Percentiles rank a stretch among this genome's conserved stretches.
Conservation (phyloP, 2,329 filamentous ascomycete genomes). For the Zymoseptoria tritici region DNA sequence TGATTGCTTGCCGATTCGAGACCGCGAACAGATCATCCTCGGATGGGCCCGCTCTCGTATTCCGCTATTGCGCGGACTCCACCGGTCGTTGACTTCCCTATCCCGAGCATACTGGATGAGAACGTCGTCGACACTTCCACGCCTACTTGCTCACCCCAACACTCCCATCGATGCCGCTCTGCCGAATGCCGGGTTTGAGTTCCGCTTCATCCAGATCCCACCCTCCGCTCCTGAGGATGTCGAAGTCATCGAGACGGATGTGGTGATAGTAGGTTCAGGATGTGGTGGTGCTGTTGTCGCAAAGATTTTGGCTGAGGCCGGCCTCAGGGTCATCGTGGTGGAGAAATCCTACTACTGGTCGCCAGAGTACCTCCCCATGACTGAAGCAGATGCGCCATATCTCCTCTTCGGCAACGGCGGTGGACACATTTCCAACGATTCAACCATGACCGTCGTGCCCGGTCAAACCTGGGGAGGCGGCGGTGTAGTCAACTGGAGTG, state of each 20-base stretch:
- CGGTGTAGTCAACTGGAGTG: conserved; percentile 80
- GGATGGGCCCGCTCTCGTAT: conserved; percentile 55
- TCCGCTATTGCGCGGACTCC: conserved; percentile 47
- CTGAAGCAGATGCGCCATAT: conserved; percentile 49
- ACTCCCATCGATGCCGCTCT: conserved; percentile 49
- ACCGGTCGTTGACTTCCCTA: conserved; percentile 50
- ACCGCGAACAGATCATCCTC: conserved; percentile 56
- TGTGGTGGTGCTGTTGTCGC: conserved; percentile 78
- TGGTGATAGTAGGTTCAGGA: conserved; percentile 79
- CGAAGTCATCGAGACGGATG: conserved; percentile 65
- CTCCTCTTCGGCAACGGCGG: conserved; percentile 67
- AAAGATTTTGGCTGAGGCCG: conserved; percentile 71
- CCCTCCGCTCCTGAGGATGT: conserved; percentile 33
- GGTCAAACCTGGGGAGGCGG: conserved; percentile 78
- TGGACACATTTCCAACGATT: conserved; percentile 45
- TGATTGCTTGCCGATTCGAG: conserved; percentile 51
- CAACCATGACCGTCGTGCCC: conserved; percentile 52
- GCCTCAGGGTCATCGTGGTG: conserved; percentile 67
- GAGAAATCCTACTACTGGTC: conserved; percentile 76
- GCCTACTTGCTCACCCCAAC: conserved; percentile 52
- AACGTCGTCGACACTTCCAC: conserved; percentile 48
- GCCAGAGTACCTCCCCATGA: conserved; percentile 67
- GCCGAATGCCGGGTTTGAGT: conserved; percentile 45
- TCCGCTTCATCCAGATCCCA: conserved; percentile 55
- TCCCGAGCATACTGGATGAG: conserved; percentile 50